Base-by-base conservation (phyloP, 116 monocot genomes). In the Zostera marina region DNA sequence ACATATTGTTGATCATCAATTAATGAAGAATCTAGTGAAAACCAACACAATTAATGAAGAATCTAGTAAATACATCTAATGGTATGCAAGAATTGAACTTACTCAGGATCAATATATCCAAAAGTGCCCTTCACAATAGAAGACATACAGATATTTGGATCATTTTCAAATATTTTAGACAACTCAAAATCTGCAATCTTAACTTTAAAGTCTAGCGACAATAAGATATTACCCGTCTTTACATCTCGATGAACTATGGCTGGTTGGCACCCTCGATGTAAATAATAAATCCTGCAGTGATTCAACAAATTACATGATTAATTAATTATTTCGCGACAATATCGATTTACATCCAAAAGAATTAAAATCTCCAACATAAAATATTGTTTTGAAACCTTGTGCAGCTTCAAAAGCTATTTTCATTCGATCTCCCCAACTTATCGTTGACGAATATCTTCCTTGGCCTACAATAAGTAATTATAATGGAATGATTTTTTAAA, bases 91-190 rank as follows among this genome's bases (percentile, higher is more conserved):
- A 54, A n/a, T n/a, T n/a, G n/a, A 22, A 48, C 64, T 24, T 82
- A 88, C 64, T 83, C 83, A 0, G 79, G 88, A 15, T 82, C 83
- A 0, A 88, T 49, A 22, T 88, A 88, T 0, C 88, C 82, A n/a
- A 73, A 76, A 64, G 83, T 88, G 12, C 83, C 83, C 56, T 70
- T 72, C 45, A 83, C 72, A 17, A 75, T 74, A 0, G 80, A 80
- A 46, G 70, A 73, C 7, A 77, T 72, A 55, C 76, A 82, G 5
- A 77, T 82, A 53, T 70, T 20, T 19, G 66, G 66, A 1, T 72
- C 53, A 20, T 17, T 26, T 42, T 11, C 9, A 40, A 67, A 59
- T 11, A 49, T 41, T 20, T 41, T 61, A 3, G 68, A 68, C 21
- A 68, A 16, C 0, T 60, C 68, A 61, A 68, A 61, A 53, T 68